These are phyloP conservation scores for Brasenia schreberi DNA, from an alignment of 164 flowering plant genomes.

Conservation along the genomic window DNA sequence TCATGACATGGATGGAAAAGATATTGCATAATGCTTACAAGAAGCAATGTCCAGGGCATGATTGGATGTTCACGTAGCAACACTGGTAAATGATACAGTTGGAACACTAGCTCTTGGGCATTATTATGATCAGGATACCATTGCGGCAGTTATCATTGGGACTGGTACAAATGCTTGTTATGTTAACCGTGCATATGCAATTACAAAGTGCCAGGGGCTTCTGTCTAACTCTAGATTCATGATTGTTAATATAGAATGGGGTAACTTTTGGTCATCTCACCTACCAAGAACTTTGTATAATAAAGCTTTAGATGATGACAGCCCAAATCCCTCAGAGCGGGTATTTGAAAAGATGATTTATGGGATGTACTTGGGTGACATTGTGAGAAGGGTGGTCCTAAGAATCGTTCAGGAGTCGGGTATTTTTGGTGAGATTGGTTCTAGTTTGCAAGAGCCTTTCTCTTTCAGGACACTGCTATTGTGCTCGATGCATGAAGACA, in stretches of 20 bases:
- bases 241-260: conserved; percentile 98
- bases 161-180: conserved; percentile 97
- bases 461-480: conserved; percentile 52
- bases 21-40: conserved; percentile 53
- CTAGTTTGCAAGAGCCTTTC: conserved; percentile 39
- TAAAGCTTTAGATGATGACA: conserved; percentile 66
- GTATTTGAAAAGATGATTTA: conserved; percentile 9
- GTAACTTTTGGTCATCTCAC: conserved; percentile 91
- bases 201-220: conserved; percentile 79
- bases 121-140: conserved; percentile 84
- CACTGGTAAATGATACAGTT: conserved; percentile 83
- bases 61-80: conserved; percentile 58
- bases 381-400: conserved; percentile 71
- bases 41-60: conserved; percentile 43
- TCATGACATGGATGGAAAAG: conserved; percentile 55
- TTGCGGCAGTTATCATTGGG: conserved; percentile 87
- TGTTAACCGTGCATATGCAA: conserved; percentile 78
- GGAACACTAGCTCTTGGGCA: conserved; percentile 90
- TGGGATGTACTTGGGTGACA: no score
- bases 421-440: conserved; percentile 44
- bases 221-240: conserved; percentile 68
- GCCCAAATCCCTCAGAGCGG: conserved; percentile 81
- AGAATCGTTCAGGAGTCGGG: conserved; percentile 64
- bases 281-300: conserved; percentile 85
- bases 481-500: conserved; percentile 84